A percentile compares a stretch with the other conserved stretches of the same genome.
Conservation (phyloP, 1,139 yeast genomes). For the Sugiyamaella grinbergsii region DNA sequence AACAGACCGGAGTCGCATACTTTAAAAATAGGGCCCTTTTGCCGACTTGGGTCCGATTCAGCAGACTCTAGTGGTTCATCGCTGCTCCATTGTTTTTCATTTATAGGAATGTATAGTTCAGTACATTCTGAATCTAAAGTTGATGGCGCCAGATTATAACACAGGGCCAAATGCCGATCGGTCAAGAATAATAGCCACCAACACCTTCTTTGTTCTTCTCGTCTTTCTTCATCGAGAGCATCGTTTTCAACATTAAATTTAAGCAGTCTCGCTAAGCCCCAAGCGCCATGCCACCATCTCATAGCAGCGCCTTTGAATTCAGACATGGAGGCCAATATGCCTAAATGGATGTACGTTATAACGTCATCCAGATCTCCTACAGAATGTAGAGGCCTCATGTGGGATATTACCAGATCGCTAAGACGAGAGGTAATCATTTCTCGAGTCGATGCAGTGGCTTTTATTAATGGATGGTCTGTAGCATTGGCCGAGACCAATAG, state of each 20-base stretch:
- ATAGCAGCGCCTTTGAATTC: slow-evolving; percentile 46
- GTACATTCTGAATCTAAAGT: slow-evolving; percentile 43
- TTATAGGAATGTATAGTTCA: slow-evolving; percentile 42
- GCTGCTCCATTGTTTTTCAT: slow-evolving; percentile 43
- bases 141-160: slow-evolving; percentile 43
- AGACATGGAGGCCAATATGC: slow-evolving; percentile 47
- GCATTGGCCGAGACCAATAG: slow-evolving; percentile 44
- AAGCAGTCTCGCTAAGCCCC: slow-evolving; percentile 42
- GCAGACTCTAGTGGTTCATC: slow-evolving; percentile 29
- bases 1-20: slow-evolving; percentile 34
- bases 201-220: slow-evolving; percentile 46
- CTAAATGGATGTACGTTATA: slow-evolving; percentile 44
- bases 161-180: slow-evolving; percentile 46
- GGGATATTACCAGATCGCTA: slow-evolving; percentile 36
- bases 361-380: slow-evolving; percentile 45
- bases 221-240: slow-evolving; percentile 38
- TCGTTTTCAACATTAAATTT: slow-evolving; percentile 40
- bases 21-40: slow-evolving; percentile 28
- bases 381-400: slow-evolving; percentile 34
- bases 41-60: slow-evolving; percentile 32
- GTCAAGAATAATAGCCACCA: slow-evolving; percentile 49
- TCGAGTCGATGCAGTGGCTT: slow-evolving; percentile 39
- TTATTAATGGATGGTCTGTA: slow-evolving; percentile 44
- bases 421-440: slow-evolving; percentile 35
- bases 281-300: slow-evolving; percentile 46